Evolutionary conservation across 2,329 filamentous ascomycete species (phyloP).

Genomic region (Microsporum canis): DNA sequence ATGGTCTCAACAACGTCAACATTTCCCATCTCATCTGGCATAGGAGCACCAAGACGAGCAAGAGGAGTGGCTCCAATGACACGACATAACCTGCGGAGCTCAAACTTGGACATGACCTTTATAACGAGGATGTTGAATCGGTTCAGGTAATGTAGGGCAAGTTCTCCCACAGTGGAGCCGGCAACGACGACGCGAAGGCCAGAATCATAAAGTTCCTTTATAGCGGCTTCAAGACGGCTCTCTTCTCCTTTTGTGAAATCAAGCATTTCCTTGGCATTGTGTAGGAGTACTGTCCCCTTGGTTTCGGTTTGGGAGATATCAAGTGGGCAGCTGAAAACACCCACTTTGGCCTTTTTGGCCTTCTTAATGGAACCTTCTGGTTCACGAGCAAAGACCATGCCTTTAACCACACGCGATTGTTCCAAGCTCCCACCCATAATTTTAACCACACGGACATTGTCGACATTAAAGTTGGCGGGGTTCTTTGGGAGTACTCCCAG

Average conservation of each 20-base stretch:
- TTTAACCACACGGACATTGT: constrained; percentile 98
- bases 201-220: constrained; percentile 94
- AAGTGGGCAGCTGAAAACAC: constrained; percentile 90
- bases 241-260: constrained; percentile 98
- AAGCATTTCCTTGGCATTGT: constrained; percentile 98
- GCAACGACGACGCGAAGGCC: constrained; percentile 86
- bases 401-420: constrained; percentile 88
- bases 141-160: constrained; percentile 96
- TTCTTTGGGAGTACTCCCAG: constrained; percentile 92
- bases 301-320: constrained; percentile 95
- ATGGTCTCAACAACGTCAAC: constrained; percentile 93
- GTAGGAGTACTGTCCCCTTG: constrained; percentile 91
- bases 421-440: constrained; percentile 97
- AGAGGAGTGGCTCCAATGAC: constrained; percentile 96
- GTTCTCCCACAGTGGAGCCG: constrained; percentile 85
- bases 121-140: constrained; percentile 91
- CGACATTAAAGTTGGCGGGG: constrained; percentile 90
- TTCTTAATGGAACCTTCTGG: constrained; percentile 90
- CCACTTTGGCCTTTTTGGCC: constrained; percentile 85
- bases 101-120: constrained; percentile 96
- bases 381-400: constrained; percentile 96
- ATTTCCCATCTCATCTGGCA: constrained; percentile 98
- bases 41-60: constrained; percentile 86
- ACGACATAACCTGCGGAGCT: constrained; percentile 85
- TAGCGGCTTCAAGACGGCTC: constrained; percentile 71